These are phyloP conservation scores for Neurospora sp. DNA, from an alignment of 495 filamentous ascomycete species.

Conservation along the genomic window DNA sequence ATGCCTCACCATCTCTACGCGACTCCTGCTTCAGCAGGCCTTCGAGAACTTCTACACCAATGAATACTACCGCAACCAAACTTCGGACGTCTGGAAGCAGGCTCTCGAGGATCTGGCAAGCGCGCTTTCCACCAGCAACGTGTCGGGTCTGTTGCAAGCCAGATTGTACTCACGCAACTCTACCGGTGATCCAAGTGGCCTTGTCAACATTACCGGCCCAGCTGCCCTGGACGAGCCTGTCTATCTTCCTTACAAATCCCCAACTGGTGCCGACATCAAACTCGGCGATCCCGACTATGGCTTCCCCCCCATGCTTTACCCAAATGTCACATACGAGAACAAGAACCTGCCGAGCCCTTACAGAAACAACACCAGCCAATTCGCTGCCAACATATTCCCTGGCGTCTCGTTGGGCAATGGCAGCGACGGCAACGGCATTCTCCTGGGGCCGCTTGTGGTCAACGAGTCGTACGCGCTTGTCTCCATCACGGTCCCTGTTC, in stretches of 20 bases:
- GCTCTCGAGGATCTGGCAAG: conserved; percentile 49
- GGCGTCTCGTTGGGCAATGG: conserved; percentile 43
- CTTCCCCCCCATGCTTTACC: conserved; percentile 60
- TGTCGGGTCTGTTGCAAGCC: conserved; percentile 53
- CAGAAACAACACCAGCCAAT: conserved; percentile 29
- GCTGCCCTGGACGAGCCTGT: conserved; percentile 26
- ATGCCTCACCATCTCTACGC: conserved; percentile 54
- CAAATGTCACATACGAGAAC: conserved; percentile 57
- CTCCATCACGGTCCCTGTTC: conserved; percentile 69
- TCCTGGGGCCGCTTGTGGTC: conserved; percentile 58
- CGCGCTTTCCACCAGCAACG: conserved; percentile 45
- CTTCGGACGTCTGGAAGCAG: conserved; percentile 37
- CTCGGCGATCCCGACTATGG: conserved; percentile 52
- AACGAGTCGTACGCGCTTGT: conserved; percentile 64
- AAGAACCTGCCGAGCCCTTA: conserved; percentile 25
- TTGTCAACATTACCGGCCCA: conserved; percentile 53
- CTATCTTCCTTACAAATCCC: conserved; percentile 43
- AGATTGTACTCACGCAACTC: conserved; percentile 54
- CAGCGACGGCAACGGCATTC: conserved; percentile 38
- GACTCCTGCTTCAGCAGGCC: conserved; percentile 54
- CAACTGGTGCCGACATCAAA: conserved; percentile 45
- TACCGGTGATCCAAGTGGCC: conserved; percentile 38
- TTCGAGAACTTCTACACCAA: conserved; percentile 49
- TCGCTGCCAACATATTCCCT: conserved; percentile 31
- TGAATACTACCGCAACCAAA: conserved; percentile 27